These are phyloP conservation scores for Neurospora sp. DNA, from an alignment of 495 filamentous ascomycete species.

Conservation along the genomic window DNA sequence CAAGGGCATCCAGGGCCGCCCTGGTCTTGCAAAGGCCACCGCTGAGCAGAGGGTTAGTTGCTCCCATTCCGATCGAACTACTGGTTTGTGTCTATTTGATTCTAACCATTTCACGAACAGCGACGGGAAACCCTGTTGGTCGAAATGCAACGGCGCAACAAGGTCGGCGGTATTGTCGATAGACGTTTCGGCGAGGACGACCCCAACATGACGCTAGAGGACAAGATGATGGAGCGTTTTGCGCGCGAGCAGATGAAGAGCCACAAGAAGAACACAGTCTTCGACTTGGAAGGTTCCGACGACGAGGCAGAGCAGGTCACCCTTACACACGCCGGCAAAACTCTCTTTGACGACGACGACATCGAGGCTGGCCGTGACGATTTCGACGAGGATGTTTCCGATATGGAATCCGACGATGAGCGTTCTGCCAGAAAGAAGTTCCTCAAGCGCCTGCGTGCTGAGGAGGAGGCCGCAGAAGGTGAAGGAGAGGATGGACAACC, in stretches of 20 bases:
- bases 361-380: constrained; percentile 46
- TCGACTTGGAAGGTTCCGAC: constrained; percentile 83
- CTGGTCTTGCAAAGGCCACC: constrained; percentile 71
- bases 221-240: constrained; percentile 84
- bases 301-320: constrained; percentile 45
- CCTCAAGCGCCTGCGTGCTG: constrained; percentile 49
- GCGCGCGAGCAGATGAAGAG: constrained; percentile 67
- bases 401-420: constrained; percentile 43
- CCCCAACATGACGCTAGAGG: constrained; percentile 84
- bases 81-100: background rate
- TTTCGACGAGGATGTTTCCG: constrained; percentile 54
- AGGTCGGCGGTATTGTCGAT: constrained; percentile 86
- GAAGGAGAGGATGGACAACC: constrained; percentile 45
- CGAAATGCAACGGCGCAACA: constrained; percentile 78
- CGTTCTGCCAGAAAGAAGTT: constrained; percentile 35
- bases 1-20: constrained; percentile 53
- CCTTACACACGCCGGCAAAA: constrained; percentile 76
- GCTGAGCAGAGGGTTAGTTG: constrained; percentile 75
- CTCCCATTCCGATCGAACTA: background rate
- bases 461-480: constrained; percentile 29
- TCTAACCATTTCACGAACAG: constrained; percentile 25
- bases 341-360: constrained; percentile 47
- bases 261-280: constrained; percentile 63
- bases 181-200: constrained; percentile 94
- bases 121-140: constrained; percentile 68